Evolutionary conservation across 305 asterid species (phyloP).

Genomic region (Fraxinus sp.): DNA sequence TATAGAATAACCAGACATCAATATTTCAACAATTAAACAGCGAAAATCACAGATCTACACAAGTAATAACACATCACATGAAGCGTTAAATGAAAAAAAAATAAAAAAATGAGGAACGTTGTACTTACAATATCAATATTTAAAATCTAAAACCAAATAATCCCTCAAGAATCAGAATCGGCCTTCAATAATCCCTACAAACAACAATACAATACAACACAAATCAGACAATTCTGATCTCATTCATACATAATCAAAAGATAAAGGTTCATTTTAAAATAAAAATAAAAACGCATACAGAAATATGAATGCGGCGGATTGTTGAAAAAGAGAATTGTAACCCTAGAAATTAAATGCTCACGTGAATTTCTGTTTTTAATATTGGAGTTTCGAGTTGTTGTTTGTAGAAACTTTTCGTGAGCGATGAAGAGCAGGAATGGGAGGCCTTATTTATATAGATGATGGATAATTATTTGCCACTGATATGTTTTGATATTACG

Average conservation of each 20-base stretch:
- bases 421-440: background rate
- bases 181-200: slow-evolving; percentile 24
- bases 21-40: background rate
- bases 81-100: background rate
- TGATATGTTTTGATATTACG: slow-evolving; percentile 23
- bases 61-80: background rate
- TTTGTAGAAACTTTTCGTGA: slow-evolving; percentile 4
- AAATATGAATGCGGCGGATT: background rate
- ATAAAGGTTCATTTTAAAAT: background rate
- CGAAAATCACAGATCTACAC: background rate
- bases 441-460: slow-evolving; percentile 3
- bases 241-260: background rate
- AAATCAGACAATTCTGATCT: background rate
- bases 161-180: slow-evolving; percentile 9
- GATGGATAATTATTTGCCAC: slow-evolving; percentile 14
- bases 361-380: background rate
- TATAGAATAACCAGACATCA: background rate
- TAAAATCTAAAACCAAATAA: background rate
- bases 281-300: slow-evolving; percentile 7
- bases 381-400: background rate
- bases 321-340: slow-evolving; percentile 20
- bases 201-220: background rate
- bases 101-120: background rate
- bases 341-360: slow-evolving; percentile 22
- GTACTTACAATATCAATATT: slow-evolving; percentile 25